Percentiles rank a stretch among this genome's conserved stretches.
Evolutionary conservation across 2,329 filamentous ascomycete genomes (phyloP).

Genomic region (Rhexocercosporidium sp.): DNA sequence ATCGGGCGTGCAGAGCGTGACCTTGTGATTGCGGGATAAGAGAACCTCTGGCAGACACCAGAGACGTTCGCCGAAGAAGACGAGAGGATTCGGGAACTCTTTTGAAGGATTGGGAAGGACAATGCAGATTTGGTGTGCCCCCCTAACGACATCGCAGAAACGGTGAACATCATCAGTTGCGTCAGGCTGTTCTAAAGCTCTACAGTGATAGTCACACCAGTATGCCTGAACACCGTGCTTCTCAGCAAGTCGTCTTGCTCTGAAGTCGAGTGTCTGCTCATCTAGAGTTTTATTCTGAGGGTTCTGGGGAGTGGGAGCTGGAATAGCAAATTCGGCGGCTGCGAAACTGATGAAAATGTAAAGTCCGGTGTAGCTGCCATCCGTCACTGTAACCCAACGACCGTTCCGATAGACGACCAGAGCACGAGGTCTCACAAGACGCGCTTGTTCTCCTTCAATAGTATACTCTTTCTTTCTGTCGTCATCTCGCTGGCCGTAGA

Average conservation of each 20-base stretch:
- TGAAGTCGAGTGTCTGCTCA: neutral
- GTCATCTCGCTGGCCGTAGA: neutral
- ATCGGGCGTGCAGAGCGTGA: neutral
- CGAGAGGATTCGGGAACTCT: neutral
- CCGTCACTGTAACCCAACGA: neutral
- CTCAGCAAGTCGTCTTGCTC: neutral
- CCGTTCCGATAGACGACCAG: conserved; percentile 2
- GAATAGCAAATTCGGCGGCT: neutral
- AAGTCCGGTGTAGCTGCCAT: neutral
- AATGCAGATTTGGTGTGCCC: conserved; percentile 1
- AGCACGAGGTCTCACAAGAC: conserved; percentile 1
- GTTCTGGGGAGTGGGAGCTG: neutral
- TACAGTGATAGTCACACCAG: conserved; percentile 3
- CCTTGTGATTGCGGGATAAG: conserved; percentile 4
- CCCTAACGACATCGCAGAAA: conserved; percentile 2
- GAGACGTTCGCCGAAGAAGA: neutral
- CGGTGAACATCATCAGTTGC: conserved; percentile 3
- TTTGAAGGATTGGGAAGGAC: conserved; percentile 1
- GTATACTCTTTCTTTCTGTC: neutral
- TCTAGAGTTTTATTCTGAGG: neutral
- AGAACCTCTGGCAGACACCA: conserved; percentile 6
- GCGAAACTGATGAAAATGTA: conserved; percentile 12
- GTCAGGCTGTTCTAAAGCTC: neutral
- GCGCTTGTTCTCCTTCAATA: neutral
- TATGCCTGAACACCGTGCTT: conserved; percentile 2